Conservation (phyloP, 495 filamentous ascomycete genomes). For the Aspergillus campestris region DNA sequence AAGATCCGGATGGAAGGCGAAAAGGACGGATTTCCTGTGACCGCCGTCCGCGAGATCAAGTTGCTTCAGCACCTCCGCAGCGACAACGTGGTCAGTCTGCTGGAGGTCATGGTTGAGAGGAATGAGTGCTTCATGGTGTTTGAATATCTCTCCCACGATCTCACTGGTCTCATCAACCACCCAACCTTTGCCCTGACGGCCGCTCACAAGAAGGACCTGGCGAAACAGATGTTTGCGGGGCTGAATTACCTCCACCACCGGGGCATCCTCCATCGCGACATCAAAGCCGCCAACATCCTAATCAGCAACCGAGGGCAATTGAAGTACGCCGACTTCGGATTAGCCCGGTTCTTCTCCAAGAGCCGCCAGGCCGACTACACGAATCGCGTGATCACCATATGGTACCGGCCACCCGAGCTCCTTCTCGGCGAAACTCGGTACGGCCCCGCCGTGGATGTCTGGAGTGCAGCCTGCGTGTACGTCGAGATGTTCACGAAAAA, state of each 20-base stretch:
- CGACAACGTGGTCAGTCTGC: slow-evolving; percentile 70
- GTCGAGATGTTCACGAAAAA: slow-evolving; percentile 94
- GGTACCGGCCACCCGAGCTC: slow-evolving; percentile 92
- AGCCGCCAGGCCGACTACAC: slow-evolving; percentile 92
- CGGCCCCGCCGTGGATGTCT: slow-evolving; percentile 90
- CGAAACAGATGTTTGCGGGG: slow-evolving; percentile 88
- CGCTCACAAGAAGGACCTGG: slow-evolving; percentile 88
- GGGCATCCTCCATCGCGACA: slow-evolving; percentile 91
- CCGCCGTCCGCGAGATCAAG: slow-evolving; percentile 94
- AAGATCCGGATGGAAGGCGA: slow-evolving; percentile 94
- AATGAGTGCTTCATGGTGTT: slow-evolving; percentile 99
- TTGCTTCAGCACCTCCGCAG: slow-evolving; percentile 90
- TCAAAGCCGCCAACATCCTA: slow-evolving; percentile 91
- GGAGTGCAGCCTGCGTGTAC: slow-evolving; percentile 95
- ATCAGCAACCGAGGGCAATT: slow-evolving; percentile 80
- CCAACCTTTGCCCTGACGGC: slow-evolving; percentile 81
- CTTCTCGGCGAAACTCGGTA: slow-evolving; percentile 92
- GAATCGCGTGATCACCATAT: slow-evolving; percentile 93
- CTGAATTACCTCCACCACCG: slow-evolving; percentile 90
- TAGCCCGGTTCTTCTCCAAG: slow-evolving; percentile 96
- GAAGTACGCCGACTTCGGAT: slow-evolving; percentile 93
- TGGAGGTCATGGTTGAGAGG: slow-evolving; percentile 95
- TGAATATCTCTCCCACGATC: slow-evolving; percentile 94
- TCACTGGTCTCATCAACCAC: slow-evolving; percentile 84
- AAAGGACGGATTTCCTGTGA: slow-evolving; percentile 94